phyloP scores from a whole-genome alignment of 352 stramenopile species.

The Globisporangium lucens region DNA sequence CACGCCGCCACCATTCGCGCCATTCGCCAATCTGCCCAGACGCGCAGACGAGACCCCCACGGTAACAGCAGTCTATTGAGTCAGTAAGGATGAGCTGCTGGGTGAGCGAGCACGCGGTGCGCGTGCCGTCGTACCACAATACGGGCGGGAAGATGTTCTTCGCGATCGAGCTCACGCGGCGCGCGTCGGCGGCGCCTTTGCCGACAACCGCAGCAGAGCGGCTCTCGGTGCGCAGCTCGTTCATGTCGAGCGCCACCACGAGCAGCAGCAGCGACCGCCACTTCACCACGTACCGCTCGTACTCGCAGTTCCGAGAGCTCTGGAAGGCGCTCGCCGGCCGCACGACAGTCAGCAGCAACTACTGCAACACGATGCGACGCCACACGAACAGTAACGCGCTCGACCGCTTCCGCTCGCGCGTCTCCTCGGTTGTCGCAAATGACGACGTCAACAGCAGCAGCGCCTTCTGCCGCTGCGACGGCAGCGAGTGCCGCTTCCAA shows the following conservation, averaged over 20 bases:
- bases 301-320: slow-evolving; percentile 61
- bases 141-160: slow-evolving; percentile 25
- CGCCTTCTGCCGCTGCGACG: slow-evolving; percentile 32
- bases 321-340: slow-evolving; percentile 36
- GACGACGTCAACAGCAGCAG: background rate
- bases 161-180: slow-evolving; percentile 22
- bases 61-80: background rate
- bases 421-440: slow-evolving; percentile 1
- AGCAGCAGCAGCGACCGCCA: slow-evolving; percentile 20
- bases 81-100: slow-evolving; percentile 16
- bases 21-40: slow-evolving; percentile 4
- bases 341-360: background rate
- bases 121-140: slow-evolving; percentile 22
- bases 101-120: slow-evolving; percentile 20
- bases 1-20: background rate
- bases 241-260: slow-evolving; percentile 17
- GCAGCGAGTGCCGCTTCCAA: slow-evolving; percentile 42
- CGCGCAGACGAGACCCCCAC: slow-evolving; percentile 4
- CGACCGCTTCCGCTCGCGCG: slow-evolving; percentile 5
- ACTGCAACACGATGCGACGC: background rate
- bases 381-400: slow-evolving; percentile 7
- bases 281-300: slow-evolving; percentile 39
- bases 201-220: slow-evolving; percentile 18
- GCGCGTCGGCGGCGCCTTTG: slow-evolving; percentile 27
- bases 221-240: slow-evolving; percentile 19